Evolutionary conservation across 208 protist genomes (phyloP), one percentile per base, ranked within the genome.

Genomic region (Novymonas esmeraldas): DNA sequence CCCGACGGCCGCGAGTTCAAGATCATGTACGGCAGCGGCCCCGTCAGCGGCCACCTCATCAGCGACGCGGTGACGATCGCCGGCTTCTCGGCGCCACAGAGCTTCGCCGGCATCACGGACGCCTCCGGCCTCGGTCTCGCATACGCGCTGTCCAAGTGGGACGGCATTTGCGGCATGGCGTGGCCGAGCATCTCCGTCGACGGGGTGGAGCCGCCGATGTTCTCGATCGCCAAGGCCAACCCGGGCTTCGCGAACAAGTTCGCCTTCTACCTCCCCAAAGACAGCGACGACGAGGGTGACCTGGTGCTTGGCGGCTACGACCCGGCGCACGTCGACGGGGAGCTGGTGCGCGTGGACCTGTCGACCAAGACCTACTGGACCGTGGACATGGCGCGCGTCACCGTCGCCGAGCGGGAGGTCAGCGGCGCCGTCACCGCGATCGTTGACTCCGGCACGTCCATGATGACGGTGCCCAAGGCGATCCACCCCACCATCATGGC

Each of bases 401-500:
- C 26, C 14, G 34, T 97, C 28, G 82, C 64, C 41, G 64, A 62
- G 60, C 41, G 72, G 29, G 75, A 69, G 42, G 93, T 95, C 51
- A 71, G 26, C 33, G 64, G 54, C 46, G 49, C 49, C 26, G 48
- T 81, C 41, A 83, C 62, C 14, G 87, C 67, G 28, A 94, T 96
- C 42, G 86, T 90, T 42, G 98, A 99, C 76, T 98, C 95, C 6
- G 97, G 98, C 56, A 98, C 98, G 18, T 98, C 94, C 26, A 79
- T 98, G 28, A 70, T 99, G 57, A 88, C 91, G 49, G 95, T 92
- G 62, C 98, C 98, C 45, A 74, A 61, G 42, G 44, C 51, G 9
- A 31, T 79, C 10, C 66, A 92, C 55, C 39, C 67, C 29, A 68
- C 66, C 33, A 73, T 95, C 33, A 81, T 91, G 48, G 28, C 51